Percentiles rank a stretch among this genome's conserved stretches.
Conservation (phyloP, 169 alveolate genomes). For the Pseudocohnilembus persalinus region DNA sequence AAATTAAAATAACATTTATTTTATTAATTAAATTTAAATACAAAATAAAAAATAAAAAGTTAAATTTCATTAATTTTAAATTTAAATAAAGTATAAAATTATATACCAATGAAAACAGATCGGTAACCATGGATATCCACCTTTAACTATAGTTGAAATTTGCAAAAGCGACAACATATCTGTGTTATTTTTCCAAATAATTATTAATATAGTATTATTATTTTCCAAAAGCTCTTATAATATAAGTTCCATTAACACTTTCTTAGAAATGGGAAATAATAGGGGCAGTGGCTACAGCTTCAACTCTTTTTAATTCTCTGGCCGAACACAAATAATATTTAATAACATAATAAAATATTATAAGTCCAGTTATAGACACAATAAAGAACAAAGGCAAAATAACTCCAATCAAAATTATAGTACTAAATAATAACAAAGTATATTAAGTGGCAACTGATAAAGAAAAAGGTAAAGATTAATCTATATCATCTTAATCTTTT, state of each 20-base stretch:
- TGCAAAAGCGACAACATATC: constrained; percentile 45
- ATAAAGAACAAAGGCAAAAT: constrained; percentile 17
- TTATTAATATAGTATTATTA: constrained; percentile 34
- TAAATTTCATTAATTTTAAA: no score
- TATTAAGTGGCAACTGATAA: not conserved
- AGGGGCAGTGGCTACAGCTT: constrained; percentile 6
- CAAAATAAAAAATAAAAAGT: no score
- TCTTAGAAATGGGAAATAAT: constrained; percentile 41
- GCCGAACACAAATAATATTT: constrained; percentile 13
- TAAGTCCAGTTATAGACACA: not conserved
- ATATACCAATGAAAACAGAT: constrained; percentile 44
- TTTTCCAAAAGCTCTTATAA: constrained; percentile 56
- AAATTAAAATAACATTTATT: no score
- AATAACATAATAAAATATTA: not conserved
- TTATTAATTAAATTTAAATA: no score
- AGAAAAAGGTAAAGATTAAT: not conserved
- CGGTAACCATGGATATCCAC: constrained; percentile 67
- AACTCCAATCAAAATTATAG: constrained; percentile 7
- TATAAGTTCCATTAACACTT: constrained; percentile 58
- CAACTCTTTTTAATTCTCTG: constrained; percentile 18
- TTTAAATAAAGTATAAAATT: no score
- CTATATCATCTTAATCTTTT: constrained; percentile 49
- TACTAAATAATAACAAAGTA: not conserved
- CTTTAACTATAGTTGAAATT: constrained; percentile 39
- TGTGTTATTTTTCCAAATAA: constrained; percentile 37